Base-by-base conservation (phyloP, 345 rosid genomes). In the Luvunga scandens region DNA sequence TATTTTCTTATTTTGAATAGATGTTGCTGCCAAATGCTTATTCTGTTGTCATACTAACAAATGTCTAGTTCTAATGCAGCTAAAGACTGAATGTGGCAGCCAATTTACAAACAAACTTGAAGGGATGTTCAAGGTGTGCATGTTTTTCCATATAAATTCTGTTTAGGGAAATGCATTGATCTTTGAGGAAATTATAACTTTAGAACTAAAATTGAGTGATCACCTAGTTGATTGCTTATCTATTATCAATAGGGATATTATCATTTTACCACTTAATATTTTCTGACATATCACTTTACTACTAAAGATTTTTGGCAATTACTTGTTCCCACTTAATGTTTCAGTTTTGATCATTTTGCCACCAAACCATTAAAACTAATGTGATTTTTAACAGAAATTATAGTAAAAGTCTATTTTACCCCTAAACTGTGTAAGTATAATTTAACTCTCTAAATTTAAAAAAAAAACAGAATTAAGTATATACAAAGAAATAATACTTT, bases 91-190 rank as follows among this genome's bases (percentile, higher is more conserved):
- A 87, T 96, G 99, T 81, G 98, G 99, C 70, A 92, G 98, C 83
- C 99, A 96, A 83, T 96, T 96, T 78, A 94, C 98, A 22, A 96
- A 96, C 89, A 96, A 96, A 80, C 99, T 96, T 69, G 99, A 96
- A 73, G 98, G 99, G 76, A 96, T 96, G 99, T 96, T 96, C 84
- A 96, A 96, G 99, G 99, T 94, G 70, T 55, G 77, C 45, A 38
- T 73, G 27, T 74, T 59, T 68, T 69, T 62, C 73, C 48, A 83
- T 27, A 28, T 66, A 53, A 30, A 62, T 67, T 72, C 16, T 83
- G 64, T 77, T 59, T 34, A 50, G 19, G 10, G 63, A 63, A 66
- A 74, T 60, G 16, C 60, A 34, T 76, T 72, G 42, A 25, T 63
- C 39, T 50, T 60, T 55, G 38, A 59, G 33, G 62, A 27, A 53